These are phyloP conservation scores for Radiomyces spectabilis DNA, from an alignment of 192 early-diverging fungal species.

Conservation along the genomic window DNA sequence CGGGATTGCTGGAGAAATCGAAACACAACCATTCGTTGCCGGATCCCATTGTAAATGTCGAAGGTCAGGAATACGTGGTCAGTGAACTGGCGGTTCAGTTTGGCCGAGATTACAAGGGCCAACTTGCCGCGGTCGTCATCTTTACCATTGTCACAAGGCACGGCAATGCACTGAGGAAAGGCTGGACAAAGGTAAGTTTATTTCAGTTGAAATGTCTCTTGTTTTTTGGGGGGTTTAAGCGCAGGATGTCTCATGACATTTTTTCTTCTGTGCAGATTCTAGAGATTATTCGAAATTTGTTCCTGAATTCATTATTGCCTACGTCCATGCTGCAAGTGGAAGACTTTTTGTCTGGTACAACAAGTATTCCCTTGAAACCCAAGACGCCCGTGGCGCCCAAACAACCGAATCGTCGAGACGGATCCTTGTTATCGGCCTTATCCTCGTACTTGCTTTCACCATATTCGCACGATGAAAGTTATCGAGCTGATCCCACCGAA, in stretches of 20 bases:
- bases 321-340: conserved; percentile 58
- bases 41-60: conserved; percentile 40
- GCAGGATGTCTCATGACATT: too few relatives aligned
- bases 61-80: conserved; percentile 40
- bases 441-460: conserved; percentile 69
- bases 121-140: conserved; percentile 83
- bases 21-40: conserved; percentile 29
- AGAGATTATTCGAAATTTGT: conserved; percentile 67
- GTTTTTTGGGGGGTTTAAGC: too few relatives aligned
- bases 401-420: conserved; percentile 41
- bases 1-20: conserved; percentile 49
- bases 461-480: conserved; percentile 42
- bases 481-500: conserved; percentile 53
- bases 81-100: conserved; percentile 73
- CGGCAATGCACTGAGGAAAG: conserved; percentile 55
- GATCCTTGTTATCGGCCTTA: conserved; percentile 69
- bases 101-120: conserved; percentile 83
- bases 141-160: conserved; percentile 67
- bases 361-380: conserved; percentile 56
- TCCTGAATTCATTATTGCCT: conserved; percentile 70
- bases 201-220: conserved; percentile 23
- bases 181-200: conserved; percentile 63
- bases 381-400: conserved; percentile 26
- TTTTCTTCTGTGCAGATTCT: conserved; percentile 39
- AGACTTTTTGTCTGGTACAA: conserved; percentile 64